Base-by-base conservation (phyloP, 441 rosid genomes). In the Populus trichocarpa region DNA sequence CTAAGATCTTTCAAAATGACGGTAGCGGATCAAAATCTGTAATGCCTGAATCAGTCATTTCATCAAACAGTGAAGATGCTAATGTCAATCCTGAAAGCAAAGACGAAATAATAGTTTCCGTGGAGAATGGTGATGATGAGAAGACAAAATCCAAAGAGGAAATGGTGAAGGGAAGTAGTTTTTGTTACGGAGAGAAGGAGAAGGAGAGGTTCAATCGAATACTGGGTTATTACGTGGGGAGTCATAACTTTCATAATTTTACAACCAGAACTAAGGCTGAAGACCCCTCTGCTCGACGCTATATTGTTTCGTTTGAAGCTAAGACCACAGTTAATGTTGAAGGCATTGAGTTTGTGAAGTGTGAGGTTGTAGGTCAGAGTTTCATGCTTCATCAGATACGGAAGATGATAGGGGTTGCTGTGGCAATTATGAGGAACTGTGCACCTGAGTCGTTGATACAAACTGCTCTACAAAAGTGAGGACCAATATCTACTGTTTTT, bases 311-410 rank as follows among this genome's bases (percentile, higher is more conserved):
- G 1, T 93, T 96, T 70, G 85, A 87, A 1, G 98, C 94, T 0
- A 82, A 85, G 79, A 82, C 87, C 0, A 75, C 79, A 4, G 86
- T 92, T 73, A 86, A 79, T 11, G 89, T 96, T 30, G 89, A 87
- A 25, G 97, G 98, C n/a, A 88, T 92, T 25, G 93, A 92, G 33
- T 94, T 94, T 83, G 92, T 96, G 14, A 91, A 90, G 88, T 96
- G 99, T 85, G 99, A 94, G 85, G 97, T 96, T 69, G 90, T 91
- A 30, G 99, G 98, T 25, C 98, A 96, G 89, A 96, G 99, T 85
- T 94, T 96, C 84, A 96, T 96, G 99, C 99, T 96, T 90, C 99
- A 96, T 85, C 99, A 96, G 82, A 92, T 94, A 64, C 79, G 98
- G 61, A 96, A 96, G 78, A 89, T 94, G 99, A 90, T 96, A 0